A percentile compares a stretch with the other conserved stretches of the same genome.
These are phyloP conservation scores for Fraxinus americana DNA, from an alignment of 257 asterid genomes.

Conservation along the genomic window DNA sequence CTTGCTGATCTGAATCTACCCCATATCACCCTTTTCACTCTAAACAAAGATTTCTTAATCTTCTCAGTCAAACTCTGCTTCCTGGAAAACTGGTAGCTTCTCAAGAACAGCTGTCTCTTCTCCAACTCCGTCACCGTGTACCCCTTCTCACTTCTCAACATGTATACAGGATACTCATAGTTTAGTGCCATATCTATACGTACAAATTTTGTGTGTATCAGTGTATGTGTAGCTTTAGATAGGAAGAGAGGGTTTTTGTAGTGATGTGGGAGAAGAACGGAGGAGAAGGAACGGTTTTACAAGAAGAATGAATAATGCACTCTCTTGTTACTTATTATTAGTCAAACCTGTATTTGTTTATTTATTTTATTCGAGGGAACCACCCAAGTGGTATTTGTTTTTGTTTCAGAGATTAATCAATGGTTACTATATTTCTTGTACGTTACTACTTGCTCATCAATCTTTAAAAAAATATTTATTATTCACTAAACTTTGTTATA, in stretches of 20 bases:
- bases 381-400: background rate
- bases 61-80: constrained; percentile 55
- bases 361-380: background rate
- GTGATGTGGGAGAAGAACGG: background rate
- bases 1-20: constrained; percentile 51
- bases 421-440: too few species aligned
- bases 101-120: constrained; percentile 65
- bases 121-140: constrained; percentile 56
- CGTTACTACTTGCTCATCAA: too few species aligned
- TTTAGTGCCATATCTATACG: constrained; percentile 28
- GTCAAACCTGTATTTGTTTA: background rate
- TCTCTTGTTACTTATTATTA: background rate
- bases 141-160: constrained; percentile 39
- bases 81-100: constrained; percentile 75
- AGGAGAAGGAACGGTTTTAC: background rate
- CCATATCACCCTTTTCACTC: constrained; percentile 60
- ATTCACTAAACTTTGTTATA: too few species aligned
- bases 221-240: background rate
- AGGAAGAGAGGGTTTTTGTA: background rate
- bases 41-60: constrained; percentile 45
- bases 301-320: background rate
- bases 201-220: constrained; percentile 1
- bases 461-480: too few species aligned
- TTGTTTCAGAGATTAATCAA: too few species aligned
- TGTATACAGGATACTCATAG: constrained; percentile 30